These are phyloP conservation scores for Eucalyptus curtisii DNA, from an alignment of 345 rosid genomes.

Conservation along the genomic window DNA sequence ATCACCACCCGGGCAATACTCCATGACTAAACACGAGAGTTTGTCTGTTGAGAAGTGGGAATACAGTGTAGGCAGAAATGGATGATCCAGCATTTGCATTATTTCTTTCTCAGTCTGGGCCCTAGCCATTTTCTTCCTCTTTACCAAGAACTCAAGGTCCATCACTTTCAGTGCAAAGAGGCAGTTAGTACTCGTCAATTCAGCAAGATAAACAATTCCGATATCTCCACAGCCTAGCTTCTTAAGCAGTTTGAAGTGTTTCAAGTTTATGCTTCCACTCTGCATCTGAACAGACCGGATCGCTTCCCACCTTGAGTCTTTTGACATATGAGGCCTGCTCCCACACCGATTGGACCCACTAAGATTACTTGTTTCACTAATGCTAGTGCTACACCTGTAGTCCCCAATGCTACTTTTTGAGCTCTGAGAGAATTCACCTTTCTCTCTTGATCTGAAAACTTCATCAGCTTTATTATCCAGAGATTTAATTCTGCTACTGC, in stretches of 20 bases:
- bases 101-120: constrained; percentile 76
- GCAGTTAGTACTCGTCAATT: constrained; percentile 42
- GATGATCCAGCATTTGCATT: constrained; percentile 75
- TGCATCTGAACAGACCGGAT: constrained; percentile 42
- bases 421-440: constrained; percentile 65
- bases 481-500: constrained; percentile 10
- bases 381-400: constrained; percentile 49
- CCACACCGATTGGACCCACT: constrained; percentile 41
- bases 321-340: constrained; percentile 73
- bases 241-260: constrained; percentile 55
- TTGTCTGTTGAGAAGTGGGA: constrained; percentile 52
- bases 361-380: constrained; percentile 44
- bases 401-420: constrained; percentile 80
- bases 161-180: constrained; percentile 69
- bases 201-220: constrained; percentile 65
- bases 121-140: constrained; percentile 56
- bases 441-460: constrained; percentile 40
- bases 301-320: constrained; percentile 67
- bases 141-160: constrained; percentile 55
- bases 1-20: constrained; percentile 82
- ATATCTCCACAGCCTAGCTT: constrained; percentile 76
- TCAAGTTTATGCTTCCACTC: constrained; percentile 46
- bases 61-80: constrained; percentile 72
- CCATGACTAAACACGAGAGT: constrained; percentile 68
- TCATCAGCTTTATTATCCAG: constrained; percentile 27